Evolutionary conservation across 1,284 basidiomycete species (phyloP).

Genomic region (Ceratobasidium sp.): DNA sequence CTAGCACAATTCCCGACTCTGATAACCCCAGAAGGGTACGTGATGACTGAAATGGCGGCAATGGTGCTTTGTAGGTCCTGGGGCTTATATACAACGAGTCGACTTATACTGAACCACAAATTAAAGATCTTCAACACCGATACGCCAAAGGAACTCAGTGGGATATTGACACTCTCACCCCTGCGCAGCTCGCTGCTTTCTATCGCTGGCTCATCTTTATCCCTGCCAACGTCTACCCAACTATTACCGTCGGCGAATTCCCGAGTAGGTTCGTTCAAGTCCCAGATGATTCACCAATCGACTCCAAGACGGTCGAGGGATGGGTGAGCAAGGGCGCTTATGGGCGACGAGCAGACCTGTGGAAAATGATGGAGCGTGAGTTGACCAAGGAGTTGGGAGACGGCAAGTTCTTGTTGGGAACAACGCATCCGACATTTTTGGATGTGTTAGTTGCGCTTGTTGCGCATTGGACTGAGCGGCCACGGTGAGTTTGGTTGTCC

Average conservation of each 20-base stretch:
- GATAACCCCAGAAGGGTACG: slow-evolving; percentile 40
- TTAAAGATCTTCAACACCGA: slow-evolving; percentile 38
- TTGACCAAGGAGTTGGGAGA: slow-evolving; percentile 22
- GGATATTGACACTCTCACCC: slow-evolving; percentile 27
- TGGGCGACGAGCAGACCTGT: slow-evolving; percentile 30
- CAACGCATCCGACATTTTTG: slow-evolving; percentile 37
- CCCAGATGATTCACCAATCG: slow-evolving; percentile 33
- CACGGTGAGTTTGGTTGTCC: slow-evolving; percentile 17
- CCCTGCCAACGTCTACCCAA: slow-evolving; percentile 40
- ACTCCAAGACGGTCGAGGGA: slow-evolving; percentile 28
- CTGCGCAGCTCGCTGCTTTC: slow-evolving; percentile 38
- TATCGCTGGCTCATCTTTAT: slow-evolving; percentile 41
- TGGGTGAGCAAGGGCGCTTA: slow-evolving; percentile 33
- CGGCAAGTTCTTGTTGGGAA: slow-evolving; percentile 37
- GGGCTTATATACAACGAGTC: not conserved
- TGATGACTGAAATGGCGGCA: slow-evolving; percentile 41
- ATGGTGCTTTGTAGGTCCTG: slow-evolving; percentile 39
- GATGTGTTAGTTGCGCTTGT: slow-evolving; percentile 36
- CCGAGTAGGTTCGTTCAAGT: slow-evolving; percentile 36
- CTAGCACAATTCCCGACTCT: slow-evolving; percentile 42
- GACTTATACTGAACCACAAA: not conserved
- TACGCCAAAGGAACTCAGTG: slow-evolving; percentile 38
- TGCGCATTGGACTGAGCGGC: slow-evolving; percentile 35
- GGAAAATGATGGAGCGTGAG: slow-evolving; percentile 38
- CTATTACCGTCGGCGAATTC: slow-evolving; percentile 37